Percentiles rank a stretch among this genome's conserved stretches.
Conservation (phyloP, 805 yeast species). For the Metschnikowia continentalis region DNA sequence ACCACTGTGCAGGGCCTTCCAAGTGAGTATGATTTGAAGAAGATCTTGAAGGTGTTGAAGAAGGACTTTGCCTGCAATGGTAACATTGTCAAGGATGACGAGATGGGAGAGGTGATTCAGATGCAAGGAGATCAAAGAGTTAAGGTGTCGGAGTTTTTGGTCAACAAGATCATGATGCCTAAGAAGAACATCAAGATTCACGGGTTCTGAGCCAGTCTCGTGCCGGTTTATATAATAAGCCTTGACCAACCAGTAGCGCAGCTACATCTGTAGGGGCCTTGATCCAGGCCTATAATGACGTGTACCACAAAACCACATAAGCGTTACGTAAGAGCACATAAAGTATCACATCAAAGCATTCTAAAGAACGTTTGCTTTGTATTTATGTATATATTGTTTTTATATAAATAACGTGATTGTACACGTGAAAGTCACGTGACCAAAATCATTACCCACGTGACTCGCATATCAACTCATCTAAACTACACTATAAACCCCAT, state of each 20-base stretch:
- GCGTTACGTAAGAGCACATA: no score
- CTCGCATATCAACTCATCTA: background rate
- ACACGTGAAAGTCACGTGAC: background rate
- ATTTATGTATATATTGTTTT: no score
- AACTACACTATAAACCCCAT: constrained; percentile 14
- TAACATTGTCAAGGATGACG: constrained; percentile 93
- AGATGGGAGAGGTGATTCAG: constrained; percentile 95
- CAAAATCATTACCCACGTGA: background rate
- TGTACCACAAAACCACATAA: no score
- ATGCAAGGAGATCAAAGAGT: constrained; percentile 98
- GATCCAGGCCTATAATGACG: no score
- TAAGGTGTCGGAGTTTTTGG: constrained; percentile 89
- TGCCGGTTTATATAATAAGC: background rate
- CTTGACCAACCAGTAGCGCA: background rate
- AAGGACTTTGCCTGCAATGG: constrained; percentile 99
- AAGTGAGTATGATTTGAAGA: constrained; percentile 88
- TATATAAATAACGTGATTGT: no score
- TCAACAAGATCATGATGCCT: constrained; percentile 79
- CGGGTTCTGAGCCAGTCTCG: constrained; percentile 64
- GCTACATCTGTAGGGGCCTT: background rate
- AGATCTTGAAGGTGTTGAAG: constrained; percentile 88
- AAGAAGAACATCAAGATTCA: constrained; percentile 97
- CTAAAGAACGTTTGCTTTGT: no score
- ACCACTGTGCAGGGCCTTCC: constrained; percentile 99
- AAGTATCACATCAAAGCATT: no score